These are phyloP conservation scores for Fusarium oxysporum DNA, from an alignment of 2,329 filamentous ascomycete species.

Conservation along the genomic window DNA sequence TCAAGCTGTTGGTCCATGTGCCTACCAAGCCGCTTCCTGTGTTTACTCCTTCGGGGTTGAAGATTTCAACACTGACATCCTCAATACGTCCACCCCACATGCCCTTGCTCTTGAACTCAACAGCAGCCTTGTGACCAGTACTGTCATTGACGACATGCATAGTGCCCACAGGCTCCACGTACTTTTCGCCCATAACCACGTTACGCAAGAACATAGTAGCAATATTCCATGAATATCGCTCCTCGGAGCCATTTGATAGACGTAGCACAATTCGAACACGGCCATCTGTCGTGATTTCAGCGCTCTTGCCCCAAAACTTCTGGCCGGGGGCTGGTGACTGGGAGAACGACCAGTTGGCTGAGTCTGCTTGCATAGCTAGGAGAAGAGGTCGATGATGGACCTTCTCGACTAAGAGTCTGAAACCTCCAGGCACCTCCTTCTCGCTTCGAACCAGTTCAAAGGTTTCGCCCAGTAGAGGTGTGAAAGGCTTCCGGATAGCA, in stretches of 20 bases:
- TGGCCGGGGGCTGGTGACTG: conserved; percentile 91
- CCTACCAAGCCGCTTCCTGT: conserved; percentile 78
- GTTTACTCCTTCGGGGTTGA: conserved; percentile 72
- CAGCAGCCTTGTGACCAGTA: conserved; percentile 83
- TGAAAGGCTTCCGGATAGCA: conserved; percentile 95
- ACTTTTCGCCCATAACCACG: conserved; percentile 97
- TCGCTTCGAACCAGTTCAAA: conserved; percentile 92
- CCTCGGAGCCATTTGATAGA: conserved; percentile 73
- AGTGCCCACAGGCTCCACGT: conserved; percentile 91
- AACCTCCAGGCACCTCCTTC: conserved; percentile 75
- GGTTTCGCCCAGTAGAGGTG: conserved; percentile 95
- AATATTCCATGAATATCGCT: conserved; percentile 88
- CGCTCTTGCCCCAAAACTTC: conserved; percentile 98
- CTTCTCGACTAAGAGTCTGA: conserved; percentile 94
- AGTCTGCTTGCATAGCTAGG: conserved; percentile 93
- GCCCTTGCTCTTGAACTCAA: conserved; percentile 92
- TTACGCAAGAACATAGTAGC: conserved; percentile 94
- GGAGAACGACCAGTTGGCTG: conserved; percentile 83
- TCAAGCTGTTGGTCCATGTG: conserved; percentile 85
- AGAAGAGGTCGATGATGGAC: conserved; percentile 92
- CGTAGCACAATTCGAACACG: conserved; percentile 81
- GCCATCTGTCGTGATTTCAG: conserved; percentile 93
- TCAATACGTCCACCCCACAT: conserved; percentile 97
- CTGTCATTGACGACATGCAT: conserved; percentile 89
- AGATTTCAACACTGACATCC: conserved; percentile 83